These are phyloP conservation scores for Pseudogymnoascus sp. DNA, from an alignment of 2,329 filamentous ascomycete genomes.

Conservation along the genomic window DNA sequence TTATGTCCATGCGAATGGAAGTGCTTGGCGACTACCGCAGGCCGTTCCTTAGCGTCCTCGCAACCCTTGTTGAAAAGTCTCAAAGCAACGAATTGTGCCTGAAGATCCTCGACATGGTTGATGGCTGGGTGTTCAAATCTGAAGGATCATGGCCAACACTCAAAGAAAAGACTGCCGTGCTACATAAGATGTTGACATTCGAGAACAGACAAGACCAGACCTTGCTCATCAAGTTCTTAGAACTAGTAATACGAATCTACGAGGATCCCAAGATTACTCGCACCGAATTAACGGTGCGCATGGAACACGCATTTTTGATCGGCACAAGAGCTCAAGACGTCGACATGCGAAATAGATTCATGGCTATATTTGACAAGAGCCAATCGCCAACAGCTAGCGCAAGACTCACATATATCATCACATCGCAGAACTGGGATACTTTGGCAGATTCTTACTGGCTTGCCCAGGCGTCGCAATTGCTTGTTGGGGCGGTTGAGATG, in stretches of 20 bases:
- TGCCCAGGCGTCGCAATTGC: conserved; percentile 84
- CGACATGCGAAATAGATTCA: conserved; percentile 93
- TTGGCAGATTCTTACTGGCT: conserved; percentile 95
- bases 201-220: conserved; percentile 77
- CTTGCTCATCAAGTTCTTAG: conserved; percentile 85
- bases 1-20: conserved; percentile 87
- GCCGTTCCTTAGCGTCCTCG: conserved; percentile 90
- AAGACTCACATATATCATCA: conserved; percentile 80
- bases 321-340: conserved; percentile 89
- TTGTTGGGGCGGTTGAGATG: conserved; percentile 86
- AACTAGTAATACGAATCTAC: conserved; percentile 95
- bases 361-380: conserved; percentile 92
- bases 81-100: conserved; percentile 79
- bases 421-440: conserved; percentile 94
- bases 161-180: conserved; percentile 96
- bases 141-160: conserved; percentile 93
- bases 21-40: conserved; percentile 82
- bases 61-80: conserved; percentile 91
- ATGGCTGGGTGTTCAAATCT: conserved; percentile 91
- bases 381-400: conserved; percentile 87
- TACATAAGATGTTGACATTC: conserved; percentile 98
- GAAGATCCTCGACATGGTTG: conserved; percentile 89
- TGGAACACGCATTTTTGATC: conserved; percentile 97
- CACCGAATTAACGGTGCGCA: conserved; percentile 89
- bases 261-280: conserved; percentile 93